Evolutionary conservation across 148 eudicot genomes (phyloP), one percentile per base, ranked within the genome.

Genomic region (Amaranthus cruentus): DNA sequence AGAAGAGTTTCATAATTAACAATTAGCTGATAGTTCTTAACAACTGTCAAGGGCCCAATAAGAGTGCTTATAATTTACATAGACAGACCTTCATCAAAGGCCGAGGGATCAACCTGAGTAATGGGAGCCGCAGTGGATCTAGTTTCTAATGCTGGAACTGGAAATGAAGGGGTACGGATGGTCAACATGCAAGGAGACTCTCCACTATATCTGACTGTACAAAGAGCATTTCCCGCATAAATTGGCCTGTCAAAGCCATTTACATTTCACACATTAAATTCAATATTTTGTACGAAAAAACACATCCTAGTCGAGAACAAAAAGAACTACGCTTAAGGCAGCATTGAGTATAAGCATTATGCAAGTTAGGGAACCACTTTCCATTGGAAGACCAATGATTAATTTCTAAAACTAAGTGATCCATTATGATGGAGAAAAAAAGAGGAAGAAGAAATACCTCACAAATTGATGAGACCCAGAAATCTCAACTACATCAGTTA

Each of bases 191-290:
- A 94, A 12, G 98, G 97, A 71, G 77, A 72, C 12, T 85, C 81
- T 58, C 97, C 96, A 72, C 84, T 84, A 80, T 91, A 94, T 54
- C 84, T 84, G 56, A 94, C 90, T 38, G 95, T 83, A 79, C 88
- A 86, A 63, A 94, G 93, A 81, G 98, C 98, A 85, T 94, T 94
- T 62, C 98, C 98, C 62, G 98, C 98, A 88, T 91, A 94, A 48
- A 94, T 87, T 75, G 98, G 98, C 89, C 98, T 94, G 89, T 51
- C 71, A 85, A 46, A 78, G 21, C 54, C 69, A 76, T 73, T 60
- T 68, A 71, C 38, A 69, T 21, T 73, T 60, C 70, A 71, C 38
- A 69, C 44, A 62, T 65, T 21, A 49, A 57, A 49, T 47, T 28
- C 42, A 62, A 12, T 54, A 49, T 14, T n/a, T 0, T 53, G 49